Evolutionary conservation across 129 eudicot species (phyloP).

Genomic region (Gnaphalium uliginosum): DNA sequence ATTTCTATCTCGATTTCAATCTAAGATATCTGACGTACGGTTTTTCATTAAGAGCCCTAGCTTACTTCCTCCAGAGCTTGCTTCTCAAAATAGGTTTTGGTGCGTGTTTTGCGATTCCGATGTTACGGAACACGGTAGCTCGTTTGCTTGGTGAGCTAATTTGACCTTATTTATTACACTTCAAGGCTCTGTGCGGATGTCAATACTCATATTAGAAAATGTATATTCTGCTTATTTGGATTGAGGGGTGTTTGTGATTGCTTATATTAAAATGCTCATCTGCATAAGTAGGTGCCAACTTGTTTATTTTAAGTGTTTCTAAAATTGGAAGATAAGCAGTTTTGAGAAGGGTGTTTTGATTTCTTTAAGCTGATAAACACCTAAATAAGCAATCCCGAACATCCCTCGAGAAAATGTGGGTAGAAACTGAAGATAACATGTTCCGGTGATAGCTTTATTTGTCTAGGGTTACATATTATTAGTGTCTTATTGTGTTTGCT

Average conservation of each 20-base stretch:
- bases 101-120: conserved; percentile 81
- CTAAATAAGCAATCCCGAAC: no score
- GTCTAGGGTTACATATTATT: no score
- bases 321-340: background rate
- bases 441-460: no score
- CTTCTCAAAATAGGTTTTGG: conserved; percentile 70
- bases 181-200: background rate
- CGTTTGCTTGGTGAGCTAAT: conserved; percentile 54
- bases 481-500: no score
- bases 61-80: conserved; percentile 50
- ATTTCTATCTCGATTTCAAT: conserved; percentile 61
- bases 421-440: no score
- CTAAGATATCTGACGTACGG: conserved; percentile 61
- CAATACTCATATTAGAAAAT: no score
- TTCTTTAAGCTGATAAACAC: no score
- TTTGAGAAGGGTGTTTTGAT: conserved; percentile 2
- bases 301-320: background rate
- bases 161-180: background rate
- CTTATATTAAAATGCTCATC: background rate
- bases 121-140: conserved; percentile 48
- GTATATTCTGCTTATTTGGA: no score
- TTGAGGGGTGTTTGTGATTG: background rate
- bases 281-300: no score
- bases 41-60: conserved; percentile 70
- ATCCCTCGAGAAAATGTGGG: no score